phyloP scores from a whole-genome alignment of 352 stramenopile genomes.

The Pythium plurisporium region DNA sequence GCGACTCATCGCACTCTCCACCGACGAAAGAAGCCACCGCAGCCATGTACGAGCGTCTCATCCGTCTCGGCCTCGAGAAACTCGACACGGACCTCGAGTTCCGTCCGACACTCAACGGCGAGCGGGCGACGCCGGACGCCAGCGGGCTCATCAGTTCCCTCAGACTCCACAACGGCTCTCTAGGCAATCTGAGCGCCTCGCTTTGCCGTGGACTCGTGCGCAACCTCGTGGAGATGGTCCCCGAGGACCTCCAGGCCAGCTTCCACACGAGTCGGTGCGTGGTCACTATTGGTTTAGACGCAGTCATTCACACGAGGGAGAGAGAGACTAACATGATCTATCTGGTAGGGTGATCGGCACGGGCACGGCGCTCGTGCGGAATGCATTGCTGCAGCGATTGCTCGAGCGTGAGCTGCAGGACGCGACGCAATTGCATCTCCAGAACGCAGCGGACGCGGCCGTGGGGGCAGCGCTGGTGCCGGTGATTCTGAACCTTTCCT shows the following conservation, averaged over 20 bases:
- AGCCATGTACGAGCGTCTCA: slow-evolving; percentile 48
- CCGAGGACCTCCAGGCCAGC: slow-evolving; percentile 28
- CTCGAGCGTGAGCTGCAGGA: slow-evolving; percentile 33
- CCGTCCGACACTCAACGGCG: slow-evolving; percentile 61
- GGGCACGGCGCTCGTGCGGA: slow-evolving; percentile 63
- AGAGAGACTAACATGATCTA: too few relatives aligned
- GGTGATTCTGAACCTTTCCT: slow-evolving; percentile 3
- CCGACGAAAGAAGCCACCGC: slow-evolving; percentile 17
- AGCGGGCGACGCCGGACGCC: slow-evolving; percentile 39
- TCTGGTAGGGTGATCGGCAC: slow-evolving; percentile 60
- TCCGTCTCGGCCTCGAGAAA: slow-evolving; percentile 41
- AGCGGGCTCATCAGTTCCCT: slow-evolving; percentile 45
- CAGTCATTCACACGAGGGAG: too few relatives aligned
- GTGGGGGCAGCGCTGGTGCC: slow-evolving; percentile 47
- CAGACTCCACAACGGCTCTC: slow-evolving; percentile 55
- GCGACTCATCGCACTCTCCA: neutral
- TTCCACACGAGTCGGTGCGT: slow-evolving; percentile 36
- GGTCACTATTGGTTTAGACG: too few relatives aligned
- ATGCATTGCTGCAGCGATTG: slow-evolving; percentile 56
- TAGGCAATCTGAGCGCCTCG: slow-evolving; percentile 69
- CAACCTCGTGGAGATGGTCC: slow-evolving; percentile 73
- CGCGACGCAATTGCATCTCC: slow-evolving; percentile 31
- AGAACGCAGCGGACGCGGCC: slow-evolving; percentile 49
- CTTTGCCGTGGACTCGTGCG: slow-evolving; percentile 59
- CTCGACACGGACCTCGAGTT: slow-evolving; percentile 54